Conservation (phyloP, 202 grass and related monocot species). For the Dendrocalamus latiflorus region DNA sequence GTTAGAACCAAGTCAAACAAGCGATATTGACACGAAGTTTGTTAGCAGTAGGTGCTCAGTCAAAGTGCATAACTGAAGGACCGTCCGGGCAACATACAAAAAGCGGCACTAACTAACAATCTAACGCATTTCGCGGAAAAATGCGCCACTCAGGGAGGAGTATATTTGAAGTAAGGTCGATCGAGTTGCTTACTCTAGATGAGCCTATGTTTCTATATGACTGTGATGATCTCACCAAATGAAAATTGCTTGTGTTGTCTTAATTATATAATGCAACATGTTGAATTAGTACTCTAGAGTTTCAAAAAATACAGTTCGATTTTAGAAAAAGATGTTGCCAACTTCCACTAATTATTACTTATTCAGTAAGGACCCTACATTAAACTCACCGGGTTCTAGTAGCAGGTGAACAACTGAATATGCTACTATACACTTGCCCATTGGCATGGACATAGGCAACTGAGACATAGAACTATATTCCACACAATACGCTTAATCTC, state of each 20-base stretch:
- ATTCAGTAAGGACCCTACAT: not conserved
- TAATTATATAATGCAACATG: not conserved
- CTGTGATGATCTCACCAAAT: not conserved
- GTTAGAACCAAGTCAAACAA: slow-evolving; percentile 6
- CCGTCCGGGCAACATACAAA: not conserved
- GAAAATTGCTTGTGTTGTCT: not conserved
- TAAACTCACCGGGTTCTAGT: not conserved
- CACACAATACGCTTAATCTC: not conserved
- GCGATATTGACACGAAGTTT: slow-evolving; percentile 1
- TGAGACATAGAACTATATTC: not conserved
- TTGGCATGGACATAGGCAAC: not conserved
- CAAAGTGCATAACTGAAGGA: not conserved
- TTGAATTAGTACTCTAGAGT: not conserved
- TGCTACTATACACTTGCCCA: not conserved
- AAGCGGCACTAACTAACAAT: not conserved
- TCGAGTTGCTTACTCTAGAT: not conserved
- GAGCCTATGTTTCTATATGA: not conserved
- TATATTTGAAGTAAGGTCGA: slow-evolving; percentile 5
- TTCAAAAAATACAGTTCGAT: not conserved
- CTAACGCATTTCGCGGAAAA: not conserved
- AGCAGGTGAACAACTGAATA: slow-evolving; percentile 25
- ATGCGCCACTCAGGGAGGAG: not conserved
- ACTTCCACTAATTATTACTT: not conserved
- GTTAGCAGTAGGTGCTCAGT: slow-evolving; percentile 31
- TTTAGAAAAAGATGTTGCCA: not conserved